Percentiles rank a stretch among this genome's conserved stretches.
Conservation (phyloP, 768 basidiomycete species). For the Psilocybe cyanescens region DNA sequence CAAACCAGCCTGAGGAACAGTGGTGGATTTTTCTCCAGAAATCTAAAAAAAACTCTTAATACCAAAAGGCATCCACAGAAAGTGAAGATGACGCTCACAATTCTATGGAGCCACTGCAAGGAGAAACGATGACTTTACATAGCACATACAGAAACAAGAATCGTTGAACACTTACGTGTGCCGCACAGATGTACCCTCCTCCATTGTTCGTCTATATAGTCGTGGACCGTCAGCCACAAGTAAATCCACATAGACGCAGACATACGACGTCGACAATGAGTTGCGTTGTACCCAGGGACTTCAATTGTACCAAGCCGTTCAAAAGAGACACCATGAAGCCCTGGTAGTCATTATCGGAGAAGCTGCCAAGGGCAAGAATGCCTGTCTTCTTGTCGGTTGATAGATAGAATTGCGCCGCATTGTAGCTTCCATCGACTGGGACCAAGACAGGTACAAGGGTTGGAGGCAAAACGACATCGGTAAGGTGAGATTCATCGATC, state of each 20-base stretch:
- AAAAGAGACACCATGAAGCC: conserved; percentile 46
- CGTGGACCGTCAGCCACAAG: not conserved
- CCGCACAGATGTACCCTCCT: conserved; percentile 61
- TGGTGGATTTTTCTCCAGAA: conserved; percentile 53
- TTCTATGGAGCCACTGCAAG: conserved; percentile 47
- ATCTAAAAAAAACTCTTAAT: conserved; percentile 36
- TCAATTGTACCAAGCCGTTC: conserved; percentile 51
- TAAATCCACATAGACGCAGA: conserved; percentile 1
- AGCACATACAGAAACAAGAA: no score
- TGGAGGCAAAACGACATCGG: conserved; percentile 46
- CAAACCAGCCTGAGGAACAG: conserved; percentile 60
- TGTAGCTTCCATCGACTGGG: conserved; percentile 45
- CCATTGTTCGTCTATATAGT: conserved; percentile 47
- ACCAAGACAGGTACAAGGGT: conserved; percentile 36
- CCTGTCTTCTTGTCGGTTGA: conserved; percentile 56
- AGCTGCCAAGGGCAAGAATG: conserved; percentile 63
- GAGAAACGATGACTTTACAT: not conserved
- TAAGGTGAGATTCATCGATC: conserved; percentile 47
- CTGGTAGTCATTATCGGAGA: conserved; percentile 46
- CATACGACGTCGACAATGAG: conserved; percentile 63
- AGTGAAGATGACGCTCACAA: conserved; percentile 33
- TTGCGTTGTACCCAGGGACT: conserved; percentile 50
- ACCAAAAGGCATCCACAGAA: not conserved
- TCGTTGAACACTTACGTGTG: conserved; percentile 49
- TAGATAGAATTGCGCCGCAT: conserved; percentile 56